Evolutionary conservation across 495 filamentous ascomycete genomes (phyloP), one percentile per base, ranked within the genome.

Genomic region (Niebla homalea): DNA sequence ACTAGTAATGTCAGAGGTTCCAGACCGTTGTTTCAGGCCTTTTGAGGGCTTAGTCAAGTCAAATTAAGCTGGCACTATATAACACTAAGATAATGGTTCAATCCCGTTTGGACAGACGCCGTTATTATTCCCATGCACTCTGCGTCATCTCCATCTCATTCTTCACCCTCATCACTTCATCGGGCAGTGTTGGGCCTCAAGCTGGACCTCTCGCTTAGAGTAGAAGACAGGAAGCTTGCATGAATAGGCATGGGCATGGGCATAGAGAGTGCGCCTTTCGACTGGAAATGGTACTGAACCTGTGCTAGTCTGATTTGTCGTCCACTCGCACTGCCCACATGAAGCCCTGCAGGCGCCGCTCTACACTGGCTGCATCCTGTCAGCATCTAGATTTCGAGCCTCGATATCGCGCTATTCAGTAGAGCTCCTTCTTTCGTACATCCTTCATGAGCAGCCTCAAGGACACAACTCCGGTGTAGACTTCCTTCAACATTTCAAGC

Each of bases 311-410:
- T n/a, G 16, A 23, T 15, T 26, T 2, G 29, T 22, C 21, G 41
- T 11, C 35, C 15, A 21, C 6, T 25, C 46, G 37, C 22, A 38
- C 35, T n/a, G 19, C 16, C 35, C 46, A 29, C 37, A 49, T 16
- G n/a, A n/a, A 38, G 46, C 26, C 46, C 36, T 49, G 46, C 46
- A 49, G 16, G 21, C 42, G 21, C 42, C 42, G 21, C 42, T 25
- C 42, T 12, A 45, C 42, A n/a, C 23, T 45, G 42, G 19, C 20
- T n/a, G 21, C 42, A 23, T 45, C 21, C 16, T 45, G 42, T 26
- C 21, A 21, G 39, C 21, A 45, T 45, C 42, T 21, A 23, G 42
- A 23, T 26, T n/a, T 15, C 42, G 14, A n/a, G 15, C 42, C 5
- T 21, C 19, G 21, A 12, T 32, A 7, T 12, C 29, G 14, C 29